Conservation (phyloP, 495 filamentous ascomycete species). For the Acidiella bohemica region DNA sequence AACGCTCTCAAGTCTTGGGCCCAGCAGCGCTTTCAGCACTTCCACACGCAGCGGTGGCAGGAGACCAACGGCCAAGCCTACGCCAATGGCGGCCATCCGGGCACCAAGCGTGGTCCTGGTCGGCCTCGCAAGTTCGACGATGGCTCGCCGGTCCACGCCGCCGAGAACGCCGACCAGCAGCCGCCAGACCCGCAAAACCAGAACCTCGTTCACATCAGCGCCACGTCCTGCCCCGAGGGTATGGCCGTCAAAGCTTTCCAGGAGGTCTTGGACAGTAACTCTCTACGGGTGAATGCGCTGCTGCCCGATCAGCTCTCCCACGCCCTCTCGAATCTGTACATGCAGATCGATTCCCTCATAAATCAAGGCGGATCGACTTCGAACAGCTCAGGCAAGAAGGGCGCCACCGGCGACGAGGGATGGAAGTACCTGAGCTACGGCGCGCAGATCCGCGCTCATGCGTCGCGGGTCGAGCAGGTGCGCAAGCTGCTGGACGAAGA, state of each 20-base stretch:
- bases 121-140: neutral
- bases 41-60: neutral
- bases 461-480: constrained; percentile 8
- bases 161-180: neutral
- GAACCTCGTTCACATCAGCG: neutral
- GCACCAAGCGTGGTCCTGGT: neutral
- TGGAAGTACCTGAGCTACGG: constrained; percentile 18
- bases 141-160: constrained; percentile 6
- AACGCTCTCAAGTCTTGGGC: constrained; percentile 18
- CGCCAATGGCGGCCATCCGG: constrained; percentile 5
- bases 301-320: constrained; percentile 9
- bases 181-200: neutral
- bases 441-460: constrained; percentile 17
- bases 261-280: constrained; percentile 8
- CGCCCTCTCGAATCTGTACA: constrained; percentile 12
- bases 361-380: constrained; percentile 10
- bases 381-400: no score
- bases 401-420: no score
- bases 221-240: constrained; percentile 7
- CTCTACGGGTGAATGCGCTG: constrained; percentile 10
- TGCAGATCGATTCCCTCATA: constrained; percentile 19
- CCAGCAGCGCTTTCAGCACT: constrained; percentile 1
- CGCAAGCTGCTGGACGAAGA: constrained; percentile 8
- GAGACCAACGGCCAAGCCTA: neutral
- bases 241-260: constrained; percentile 10